These are phyloP conservation scores for Cenchrus americanus DNA, from an alignment of 176 grass and related monocot species.

Conservation along the genomic window DNA sequence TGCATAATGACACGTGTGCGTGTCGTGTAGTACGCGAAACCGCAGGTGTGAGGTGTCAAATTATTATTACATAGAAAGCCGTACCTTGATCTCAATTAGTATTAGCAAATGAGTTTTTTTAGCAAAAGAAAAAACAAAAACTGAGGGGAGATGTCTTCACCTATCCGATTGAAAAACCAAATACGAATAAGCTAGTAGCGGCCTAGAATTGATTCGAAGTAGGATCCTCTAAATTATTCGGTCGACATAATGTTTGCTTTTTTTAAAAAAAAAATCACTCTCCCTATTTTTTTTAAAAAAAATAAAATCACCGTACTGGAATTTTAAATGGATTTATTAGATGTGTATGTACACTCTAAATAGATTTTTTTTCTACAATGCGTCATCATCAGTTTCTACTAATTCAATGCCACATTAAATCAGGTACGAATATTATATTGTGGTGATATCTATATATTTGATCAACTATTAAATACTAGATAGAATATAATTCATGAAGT, in stretches of 20 bases:
- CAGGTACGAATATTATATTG: too few relatives aligned
- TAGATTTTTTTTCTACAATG: not conserved
- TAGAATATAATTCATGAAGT: too few relatives aligned
- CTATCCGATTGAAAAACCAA: not conserved
- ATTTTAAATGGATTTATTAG: too few relatives aligned
- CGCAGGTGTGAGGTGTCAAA: not conserved
- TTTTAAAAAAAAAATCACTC: too few relatives aligned
- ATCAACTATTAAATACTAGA: too few relatives aligned
- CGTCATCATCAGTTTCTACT: not conserved
- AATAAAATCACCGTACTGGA: too few relatives aligned
- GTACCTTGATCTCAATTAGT: not conserved
- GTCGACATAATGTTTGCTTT: too few relatives aligned
- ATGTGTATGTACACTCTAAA: too few relatives aligned
- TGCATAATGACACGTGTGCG: slow-evolving; percentile 26
- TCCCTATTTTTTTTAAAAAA: too few relatives aligned
- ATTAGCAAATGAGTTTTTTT: not conserved
- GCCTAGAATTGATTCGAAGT: not conserved
- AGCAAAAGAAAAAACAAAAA: too few relatives aligned
- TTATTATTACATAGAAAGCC: not conserved
- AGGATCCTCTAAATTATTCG: not conserved
- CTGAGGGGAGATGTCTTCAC: not conserved
- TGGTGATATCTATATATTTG: too few relatives aligned
- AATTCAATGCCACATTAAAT: not conserved
- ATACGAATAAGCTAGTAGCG: not conserved
- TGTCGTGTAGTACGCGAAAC: not conserved